These are phyloP conservation scores for Drosera capensis DNA, from an alignment of 148 eudicot genomes.

Conservation along the genomic window DNA sequence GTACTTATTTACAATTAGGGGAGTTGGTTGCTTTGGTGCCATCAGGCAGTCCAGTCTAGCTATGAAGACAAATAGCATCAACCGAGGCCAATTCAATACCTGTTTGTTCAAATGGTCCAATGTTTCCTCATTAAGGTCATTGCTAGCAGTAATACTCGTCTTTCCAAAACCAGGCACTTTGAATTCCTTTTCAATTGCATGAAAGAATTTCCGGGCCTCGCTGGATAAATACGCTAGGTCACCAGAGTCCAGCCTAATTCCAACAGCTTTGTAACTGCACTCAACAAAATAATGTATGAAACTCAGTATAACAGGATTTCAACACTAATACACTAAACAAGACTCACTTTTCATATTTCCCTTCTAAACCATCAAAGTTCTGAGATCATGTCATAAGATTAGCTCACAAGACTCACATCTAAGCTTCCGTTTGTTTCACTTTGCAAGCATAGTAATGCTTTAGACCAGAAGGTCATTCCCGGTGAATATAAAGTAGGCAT, in stretches of 20 bases:
- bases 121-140: constrained; percentile 96
- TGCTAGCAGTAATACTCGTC: constrained; percentile 78
- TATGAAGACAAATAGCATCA: not conserved
- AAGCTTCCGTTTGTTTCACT: too few relatives aligned
- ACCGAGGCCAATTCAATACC: constrained; percentile 15
- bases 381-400: too few relatives aligned
- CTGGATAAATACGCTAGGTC: constrained; percentile 90
- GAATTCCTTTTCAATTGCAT: constrained; percentile 64
- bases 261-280: constrained; percentile 76
- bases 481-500: not conserved
- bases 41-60: not conserved
- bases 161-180: constrained; percentile 61
- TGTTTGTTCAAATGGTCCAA: constrained; percentile 92
- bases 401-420: too few relatives aligned
- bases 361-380: too few relatives aligned
- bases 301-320: not conserved
- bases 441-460: too few relatives aligned
- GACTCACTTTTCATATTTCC: too few relatives aligned
- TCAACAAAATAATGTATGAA: not conserved
- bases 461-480: too few relatives aligned
- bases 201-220: constrained; percentile 72
- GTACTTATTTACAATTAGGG: too few relatives aligned
- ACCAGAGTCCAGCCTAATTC: constrained; percentile 95
- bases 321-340: too few relatives aligned
- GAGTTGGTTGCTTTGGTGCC: not conserved